Evolutionary conservation across 176 grass and related monocot genomes (phyloP).

Genomic region (Carex littledalei): DNA sequence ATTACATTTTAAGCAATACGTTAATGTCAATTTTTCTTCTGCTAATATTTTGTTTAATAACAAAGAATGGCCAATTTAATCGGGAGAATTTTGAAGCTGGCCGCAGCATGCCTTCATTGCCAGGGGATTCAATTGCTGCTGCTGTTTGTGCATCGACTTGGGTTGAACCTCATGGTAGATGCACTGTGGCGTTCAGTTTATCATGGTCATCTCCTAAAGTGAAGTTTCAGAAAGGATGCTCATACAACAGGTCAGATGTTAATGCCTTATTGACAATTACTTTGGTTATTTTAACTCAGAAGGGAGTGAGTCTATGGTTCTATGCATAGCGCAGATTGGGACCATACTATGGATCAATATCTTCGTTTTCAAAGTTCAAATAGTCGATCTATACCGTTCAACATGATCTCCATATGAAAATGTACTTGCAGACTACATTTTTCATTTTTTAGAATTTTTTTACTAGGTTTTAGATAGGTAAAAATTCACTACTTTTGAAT

Average conservation of each 20-base stretch:
- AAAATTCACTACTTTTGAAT: too few species aligned
- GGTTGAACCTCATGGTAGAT: conserved; percentile 91
- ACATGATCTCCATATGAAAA: too few species aligned
- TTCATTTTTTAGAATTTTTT: too few species aligned
- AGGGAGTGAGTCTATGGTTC: not conserved
- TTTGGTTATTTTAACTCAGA: conserved; percentile 16
- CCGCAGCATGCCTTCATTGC: conserved; percentile 58
- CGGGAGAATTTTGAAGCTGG: conserved; percentile 57
- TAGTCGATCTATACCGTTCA: too few species aligned
- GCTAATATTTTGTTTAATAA: conserved; percentile 10
- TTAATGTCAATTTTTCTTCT: not conserved
- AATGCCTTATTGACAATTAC: not conserved
- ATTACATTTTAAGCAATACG: not conserved
- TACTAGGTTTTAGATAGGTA: too few species aligned
- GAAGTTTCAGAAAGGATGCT: conserved; percentile 92
- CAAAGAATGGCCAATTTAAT: conserved; percentile 70
- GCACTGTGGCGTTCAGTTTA: conserved; percentile 80
- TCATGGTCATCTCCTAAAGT: conserved; percentile 97
- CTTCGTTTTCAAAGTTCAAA: too few species aligned
- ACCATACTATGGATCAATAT: too few species aligned
- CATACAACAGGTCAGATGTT: conserved; percentile 67
- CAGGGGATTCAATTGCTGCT: conserved; percentile 63
- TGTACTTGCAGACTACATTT: too few species aligned
- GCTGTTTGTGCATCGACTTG: conserved; percentile 85
- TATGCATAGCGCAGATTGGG: too few species aligned